Evolutionary conservation across 306 rosid genomes (phyloP).

Genomic region (Lablab purpureus): DNA sequence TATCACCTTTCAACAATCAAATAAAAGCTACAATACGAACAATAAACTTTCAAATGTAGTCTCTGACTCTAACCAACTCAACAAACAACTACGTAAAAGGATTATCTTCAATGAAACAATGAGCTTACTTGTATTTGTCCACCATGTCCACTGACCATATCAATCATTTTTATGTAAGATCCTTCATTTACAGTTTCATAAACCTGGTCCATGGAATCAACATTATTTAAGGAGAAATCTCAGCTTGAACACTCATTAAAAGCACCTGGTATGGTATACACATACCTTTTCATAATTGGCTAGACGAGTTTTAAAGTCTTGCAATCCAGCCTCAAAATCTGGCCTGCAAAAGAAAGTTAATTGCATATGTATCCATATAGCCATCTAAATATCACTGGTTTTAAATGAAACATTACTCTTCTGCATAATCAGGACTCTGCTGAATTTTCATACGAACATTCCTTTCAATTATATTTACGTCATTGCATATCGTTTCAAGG

Average conservation of each 20-base stretch:
- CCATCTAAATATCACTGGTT: constrained; percentile 44
- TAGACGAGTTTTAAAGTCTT: constrained; percentile 86
- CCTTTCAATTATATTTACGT: constrained; percentile 88
- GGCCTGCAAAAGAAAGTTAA: constrained; percentile 68
- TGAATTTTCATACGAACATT: constrained; percentile 97
- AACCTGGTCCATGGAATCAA: constrained; percentile 59
- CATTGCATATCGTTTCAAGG: constrained; percentile 96
- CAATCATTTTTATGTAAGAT: constrained; percentile 98
- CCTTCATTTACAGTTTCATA: constrained; percentile 98
- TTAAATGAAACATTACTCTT: constrained; percentile 75
- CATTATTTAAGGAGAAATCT: constrained; percentile 35
- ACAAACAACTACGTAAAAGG: neutral
- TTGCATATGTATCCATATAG: constrained; percentile 30
- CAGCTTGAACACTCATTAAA: constrained; percentile 41
- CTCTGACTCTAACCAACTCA: neutral
- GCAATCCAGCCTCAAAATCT: constrained; percentile 91
- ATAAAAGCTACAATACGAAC: constrained; percentile 21
- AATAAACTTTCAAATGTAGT: constrained; percentile 9
- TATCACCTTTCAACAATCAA: constrained; percentile 31
- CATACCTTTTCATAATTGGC: constrained; percentile 85
- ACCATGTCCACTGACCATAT: constrained; percentile 96
- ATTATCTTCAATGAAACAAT: constrained; percentile 33
- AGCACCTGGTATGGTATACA: constrained; percentile 27
- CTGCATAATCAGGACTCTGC: constrained; percentile 99
- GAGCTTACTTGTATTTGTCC: constrained; percentile 95